These are phyloP conservation scores for Fusarium pseudoanthophilum DNA, from an alignment of 2,329 filamentous ascomycete species.

Conservation along the genomic window DNA sequence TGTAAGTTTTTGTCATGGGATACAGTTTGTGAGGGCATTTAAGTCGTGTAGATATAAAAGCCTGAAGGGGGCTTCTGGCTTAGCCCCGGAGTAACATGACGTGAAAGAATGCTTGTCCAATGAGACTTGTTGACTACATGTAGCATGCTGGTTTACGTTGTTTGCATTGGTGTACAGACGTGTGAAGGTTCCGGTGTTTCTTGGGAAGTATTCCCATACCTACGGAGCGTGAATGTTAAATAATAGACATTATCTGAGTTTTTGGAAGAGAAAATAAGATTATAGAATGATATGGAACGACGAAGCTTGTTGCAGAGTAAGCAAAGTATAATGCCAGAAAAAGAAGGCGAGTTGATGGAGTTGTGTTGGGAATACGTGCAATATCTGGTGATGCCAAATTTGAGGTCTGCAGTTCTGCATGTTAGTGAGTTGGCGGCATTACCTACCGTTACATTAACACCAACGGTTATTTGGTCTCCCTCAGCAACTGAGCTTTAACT, in stretches of 20 bases:
- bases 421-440: not conserved
- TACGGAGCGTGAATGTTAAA: not conserved
- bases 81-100: too few relatives aligned
- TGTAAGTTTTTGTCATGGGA: not conserved
- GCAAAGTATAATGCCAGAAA: not conserved
- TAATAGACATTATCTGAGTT: too few relatives aligned
- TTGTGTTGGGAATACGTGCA: not conserved
- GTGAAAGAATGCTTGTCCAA: fast-evolving
- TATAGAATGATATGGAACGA: not conserved
- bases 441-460: not conserved
- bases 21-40: not conserved
- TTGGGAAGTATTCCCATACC: not conserved
- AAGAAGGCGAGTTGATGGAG: not conserved
- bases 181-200: not conserved
- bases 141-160: not conserved
- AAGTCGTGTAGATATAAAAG: not conserved
- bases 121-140: not conserved
- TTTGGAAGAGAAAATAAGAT: not conserved
- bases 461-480: not conserved
- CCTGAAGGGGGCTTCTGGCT: not conserved
- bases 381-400: not conserved
- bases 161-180: not conserved
- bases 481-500: not conserved
- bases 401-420: not conserved
- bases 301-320: fast-evolving